A percentile compares a stretch with the other conserved stretches of the same genome.
These are phyloP conservation scores for Mortierella sp. DNA, from an alignment of 371 early-diverging fungal genomes.

Conservation along the genomic window DNA sequence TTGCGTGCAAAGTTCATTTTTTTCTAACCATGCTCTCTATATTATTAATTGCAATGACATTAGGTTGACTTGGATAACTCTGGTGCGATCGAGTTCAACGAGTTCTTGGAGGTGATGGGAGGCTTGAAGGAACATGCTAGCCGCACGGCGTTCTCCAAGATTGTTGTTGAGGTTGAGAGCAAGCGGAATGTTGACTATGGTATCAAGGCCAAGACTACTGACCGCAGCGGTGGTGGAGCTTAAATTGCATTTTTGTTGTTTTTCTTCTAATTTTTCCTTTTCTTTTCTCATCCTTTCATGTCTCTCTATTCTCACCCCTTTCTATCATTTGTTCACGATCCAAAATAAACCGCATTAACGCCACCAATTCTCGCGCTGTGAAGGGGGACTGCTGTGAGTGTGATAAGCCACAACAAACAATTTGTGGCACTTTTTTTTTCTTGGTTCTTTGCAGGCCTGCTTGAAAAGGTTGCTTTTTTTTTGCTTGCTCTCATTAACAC, in stretches of 20 bases:
- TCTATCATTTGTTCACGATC: background rate
- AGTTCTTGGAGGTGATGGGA: slow-evolving; percentile 81
- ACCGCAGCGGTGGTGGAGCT: slow-evolving; percentile 81
- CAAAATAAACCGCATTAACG: background rate
- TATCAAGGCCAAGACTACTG: slow-evolving; percentile 71
- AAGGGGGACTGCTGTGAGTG: background rate
- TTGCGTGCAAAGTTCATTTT: background rate
- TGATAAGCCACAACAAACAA: slow-evolving; percentile 9
- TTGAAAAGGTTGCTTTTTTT: background rate
- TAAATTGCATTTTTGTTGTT: slow-evolving; percentile 45
- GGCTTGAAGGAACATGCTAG: slow-evolving; percentile 69
- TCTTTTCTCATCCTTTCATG: background rate
- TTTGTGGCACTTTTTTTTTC: slow-evolving; percentile 4
- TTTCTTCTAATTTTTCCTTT: background rate
- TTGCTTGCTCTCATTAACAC: background rate
- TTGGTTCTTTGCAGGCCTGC: background rate
- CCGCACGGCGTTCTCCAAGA: slow-evolving; percentile 59
- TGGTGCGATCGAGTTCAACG: slow-evolving; percentile 79
- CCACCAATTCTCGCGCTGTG: background rate
- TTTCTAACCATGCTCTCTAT: background rate
- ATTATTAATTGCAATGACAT: background rate
- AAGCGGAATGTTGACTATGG: slow-evolving; percentile 54
- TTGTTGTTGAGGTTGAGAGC: slow-evolving; percentile 53
- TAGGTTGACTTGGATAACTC: slow-evolving; percentile 64
- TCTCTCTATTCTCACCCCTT: background rate